phyloP scores from a whole-genome alignment of 73 alveolate genomes.

The Stentor roeselii region DNA sequence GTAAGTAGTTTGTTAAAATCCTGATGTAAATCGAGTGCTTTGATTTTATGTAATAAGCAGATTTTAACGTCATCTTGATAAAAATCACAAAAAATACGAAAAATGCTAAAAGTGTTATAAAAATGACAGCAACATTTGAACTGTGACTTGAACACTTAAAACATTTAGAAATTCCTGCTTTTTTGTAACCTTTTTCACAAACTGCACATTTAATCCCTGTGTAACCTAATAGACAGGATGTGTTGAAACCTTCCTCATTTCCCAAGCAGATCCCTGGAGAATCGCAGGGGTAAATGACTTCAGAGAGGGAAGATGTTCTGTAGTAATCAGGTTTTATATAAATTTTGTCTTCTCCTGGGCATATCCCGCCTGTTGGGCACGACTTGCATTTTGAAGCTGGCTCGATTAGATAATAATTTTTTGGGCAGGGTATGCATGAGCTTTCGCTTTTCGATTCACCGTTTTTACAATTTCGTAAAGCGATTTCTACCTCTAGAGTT shows the following conservation, averaged over 20 bases:
- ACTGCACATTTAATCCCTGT: slow-evolving; percentile 60
- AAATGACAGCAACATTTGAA: slow-evolving; percentile 29
- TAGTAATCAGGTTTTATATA: neutral
- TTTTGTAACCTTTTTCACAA: slow-evolving; percentile 57
- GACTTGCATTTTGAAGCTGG: neutral
- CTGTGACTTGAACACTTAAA: slow-evolving; percentile 39
- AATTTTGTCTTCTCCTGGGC: neutral
- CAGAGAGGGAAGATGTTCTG: neutral
- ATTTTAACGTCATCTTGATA: slow-evolving; percentile 35
- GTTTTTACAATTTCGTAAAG: neutral
- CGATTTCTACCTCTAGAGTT: neutral
- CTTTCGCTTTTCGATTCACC: neutral
- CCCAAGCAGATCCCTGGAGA: slow-evolving; percentile 5
- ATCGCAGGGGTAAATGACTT: neutral
- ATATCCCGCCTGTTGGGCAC: neutral
- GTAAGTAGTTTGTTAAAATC: slow-evolving; percentile 50
- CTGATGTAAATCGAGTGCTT: slow-evolving; percentile 44
- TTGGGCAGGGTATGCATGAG: neutral
- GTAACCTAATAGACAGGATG: slow-evolving; percentile 54
- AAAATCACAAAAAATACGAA: slow-evolving; percentile 20
- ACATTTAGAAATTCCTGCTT: slow-evolving; percentile 51
- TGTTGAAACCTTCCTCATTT: neutral
- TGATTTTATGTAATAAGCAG: slow-evolving; percentile 39
- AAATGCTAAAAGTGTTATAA: slow-evolving; percentile 32
- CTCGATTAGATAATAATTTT: neutral